phyloP scores from a whole-genome alignment of 306 rosid genomes.

The Dryas drummondii region DNA sequence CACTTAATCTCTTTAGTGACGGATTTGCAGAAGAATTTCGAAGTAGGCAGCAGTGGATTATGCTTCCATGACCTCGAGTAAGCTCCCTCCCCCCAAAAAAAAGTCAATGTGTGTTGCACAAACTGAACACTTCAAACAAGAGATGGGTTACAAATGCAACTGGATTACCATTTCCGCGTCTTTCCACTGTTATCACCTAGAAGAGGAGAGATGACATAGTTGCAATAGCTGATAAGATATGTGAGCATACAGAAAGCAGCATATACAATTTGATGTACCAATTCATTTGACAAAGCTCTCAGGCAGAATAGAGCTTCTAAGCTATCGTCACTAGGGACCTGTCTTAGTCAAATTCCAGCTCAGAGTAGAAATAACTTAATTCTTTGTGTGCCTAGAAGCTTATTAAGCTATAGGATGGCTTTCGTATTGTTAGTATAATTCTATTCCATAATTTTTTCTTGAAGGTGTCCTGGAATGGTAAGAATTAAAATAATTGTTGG shows the following conservation, averaged over 20 bases:
- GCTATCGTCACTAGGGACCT: not conserved
- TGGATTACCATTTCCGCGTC: constrained; percentile 6
- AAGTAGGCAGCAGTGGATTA: not conserved
- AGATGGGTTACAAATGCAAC: not conserved
- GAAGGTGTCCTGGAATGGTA: not conserved
- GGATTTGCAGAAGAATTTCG: constrained; percentile 8
- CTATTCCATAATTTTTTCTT: not conserved
- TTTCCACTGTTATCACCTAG: not conserved
- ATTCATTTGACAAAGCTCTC: not conserved
- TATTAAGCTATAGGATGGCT: too few relatives aligned
- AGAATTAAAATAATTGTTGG: not conserved
- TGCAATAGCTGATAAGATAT: not conserved
- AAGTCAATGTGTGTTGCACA: not conserved
- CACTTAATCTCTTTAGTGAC: not conserved
- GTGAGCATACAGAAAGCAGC: not conserved
- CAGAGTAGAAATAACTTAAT: not conserved
- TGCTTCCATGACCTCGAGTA: constrained; percentile 2
- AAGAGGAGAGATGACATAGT: not conserved
- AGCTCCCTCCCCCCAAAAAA: not conserved
- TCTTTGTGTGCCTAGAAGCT: not conserved
- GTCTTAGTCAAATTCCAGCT: not conserved
- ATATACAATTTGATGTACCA: not conserved
- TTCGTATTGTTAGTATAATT: not conserved
- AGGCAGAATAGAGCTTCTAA: not conserved
- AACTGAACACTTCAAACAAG: not conserved